A percentile compares a stretch with the other conserved stretches of the same genome.
Evolutionary conservation across 345 rosid species (phyloP).

Genomic region (Boechera stricta): DNA sequence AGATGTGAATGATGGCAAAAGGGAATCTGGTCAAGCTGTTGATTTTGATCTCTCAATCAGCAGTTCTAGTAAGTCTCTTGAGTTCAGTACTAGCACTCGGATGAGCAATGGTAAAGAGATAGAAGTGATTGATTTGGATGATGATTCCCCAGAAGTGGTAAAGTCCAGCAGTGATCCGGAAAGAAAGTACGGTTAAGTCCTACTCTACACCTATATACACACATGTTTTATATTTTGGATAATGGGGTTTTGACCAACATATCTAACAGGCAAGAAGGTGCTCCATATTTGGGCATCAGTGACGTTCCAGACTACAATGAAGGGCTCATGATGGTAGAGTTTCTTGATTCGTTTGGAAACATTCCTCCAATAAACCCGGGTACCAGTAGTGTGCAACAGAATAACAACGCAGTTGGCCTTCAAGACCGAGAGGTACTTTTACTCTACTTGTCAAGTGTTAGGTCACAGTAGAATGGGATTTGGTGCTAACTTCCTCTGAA

Average conservation of each 20-base stretch:
- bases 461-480: background rate
- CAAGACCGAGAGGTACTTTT: constrained; percentile 72
- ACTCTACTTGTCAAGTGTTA: constrained; percentile 19
- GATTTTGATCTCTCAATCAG: constrained; percentile 84
- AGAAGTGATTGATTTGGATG: constrained; percentile 90
- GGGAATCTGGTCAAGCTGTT: constrained; percentile 54
- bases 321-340: constrained; percentile 81
- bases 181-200: constrained; percentile 58
- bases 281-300: constrained; percentile 56
- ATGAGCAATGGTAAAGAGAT: constrained; percentile 64
- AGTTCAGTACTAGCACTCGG: constrained; percentile 50
- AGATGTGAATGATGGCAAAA: constrained; percentile 54
- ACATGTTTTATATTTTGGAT: background rate
- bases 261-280: constrained; percentile 63
- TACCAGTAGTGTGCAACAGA: constrained; percentile 45
- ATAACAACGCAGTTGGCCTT: constrained; percentile 55
- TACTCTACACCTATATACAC: constrained; percentile 5
- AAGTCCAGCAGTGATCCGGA: constrained; percentile 57
- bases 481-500: constrained; percentile 17
- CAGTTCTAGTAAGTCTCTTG: constrained; percentile 61
- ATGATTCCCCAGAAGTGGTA: constrained; percentile 66
- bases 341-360: constrained; percentile 62
- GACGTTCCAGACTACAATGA: constrained; percentile 78
- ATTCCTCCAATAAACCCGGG: constrained; percentile 60
- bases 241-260: constrained; percentile 14